These are phyloP conservation scores for Leishmania braziliensis DNA, from an alignment of 208 protist genomes.

Conservation along the genomic window DNA sequence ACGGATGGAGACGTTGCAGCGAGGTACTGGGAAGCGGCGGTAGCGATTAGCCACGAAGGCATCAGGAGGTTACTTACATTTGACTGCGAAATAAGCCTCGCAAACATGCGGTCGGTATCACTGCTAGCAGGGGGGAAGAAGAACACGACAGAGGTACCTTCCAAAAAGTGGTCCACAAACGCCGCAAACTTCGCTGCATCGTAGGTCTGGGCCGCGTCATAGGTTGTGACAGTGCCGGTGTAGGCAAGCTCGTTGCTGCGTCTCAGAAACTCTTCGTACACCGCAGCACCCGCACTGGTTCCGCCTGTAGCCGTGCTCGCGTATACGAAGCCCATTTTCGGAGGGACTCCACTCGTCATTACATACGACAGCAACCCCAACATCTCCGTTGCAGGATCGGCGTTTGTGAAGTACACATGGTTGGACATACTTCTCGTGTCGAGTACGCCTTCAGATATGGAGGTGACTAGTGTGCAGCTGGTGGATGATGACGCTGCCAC, in stretches of 20 bases:
- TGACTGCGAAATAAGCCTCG: neutral
- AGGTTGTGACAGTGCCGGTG: neutral
- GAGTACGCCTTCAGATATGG: constrained; percentile 1
- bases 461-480: constrained; percentile 3
- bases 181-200: neutral
- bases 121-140: constrained; percentile 3
- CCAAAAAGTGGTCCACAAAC: neutral
- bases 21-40: constrained; percentile 4
- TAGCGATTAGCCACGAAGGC: constrained; percentile 24
- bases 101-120: neutral
- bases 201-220: neutral
- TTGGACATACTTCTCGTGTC: neutral
- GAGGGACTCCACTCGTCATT: neutral
- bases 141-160: constrained; percentile 11
- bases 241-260: constrained; percentile 6
- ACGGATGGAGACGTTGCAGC: neutral
- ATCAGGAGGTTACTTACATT: constrained; percentile 1
- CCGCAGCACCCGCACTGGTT: neutral
- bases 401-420: constrained; percentile 18
- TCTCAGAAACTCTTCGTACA: constrained; percentile 2
- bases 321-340: constrained; percentile 23
- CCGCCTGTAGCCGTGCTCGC: neutral
- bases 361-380: constrained; percentile 23
- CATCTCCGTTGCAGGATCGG: constrained; percentile 29
- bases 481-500: neutral